Conservation (phyloP, 2,329 filamentous ascomycete species). For the Escovopsis weberi region DNA sequence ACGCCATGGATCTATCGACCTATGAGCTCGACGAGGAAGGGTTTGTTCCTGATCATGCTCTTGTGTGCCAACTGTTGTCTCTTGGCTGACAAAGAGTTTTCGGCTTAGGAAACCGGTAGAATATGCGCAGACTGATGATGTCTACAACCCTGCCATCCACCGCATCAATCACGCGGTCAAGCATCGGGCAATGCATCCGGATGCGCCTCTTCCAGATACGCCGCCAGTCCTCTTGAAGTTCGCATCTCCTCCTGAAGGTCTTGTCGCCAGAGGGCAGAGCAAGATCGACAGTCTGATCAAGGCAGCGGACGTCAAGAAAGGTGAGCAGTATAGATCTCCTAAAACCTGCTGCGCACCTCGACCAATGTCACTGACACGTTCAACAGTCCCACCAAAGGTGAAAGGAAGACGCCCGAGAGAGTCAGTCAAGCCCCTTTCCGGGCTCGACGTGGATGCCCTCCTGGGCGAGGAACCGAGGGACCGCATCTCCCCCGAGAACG, state of each 20-base stretch:
- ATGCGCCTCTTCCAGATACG: constrained; percentile 45
- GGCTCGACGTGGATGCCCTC: constrained; percentile 72
- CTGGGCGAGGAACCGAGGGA: constrained; percentile 41
- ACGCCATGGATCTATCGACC: constrained; percentile 74
- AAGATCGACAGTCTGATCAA: constrained; percentile 51
- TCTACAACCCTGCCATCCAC: constrained; percentile 76
- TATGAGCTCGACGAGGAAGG: constrained; percentile 62
- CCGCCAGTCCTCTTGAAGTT: constrained; percentile 56
- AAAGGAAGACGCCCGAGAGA: constrained; percentile 61
- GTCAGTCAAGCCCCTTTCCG: constrained; percentile 68
- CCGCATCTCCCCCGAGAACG: constrained; percentile 49
- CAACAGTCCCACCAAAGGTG: constrained; percentile 58
- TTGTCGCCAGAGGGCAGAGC: constrained; percentile 41
- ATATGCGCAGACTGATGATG: constrained; percentile 65
- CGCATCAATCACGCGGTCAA: constrained; percentile 76
- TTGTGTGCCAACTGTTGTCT: no score
- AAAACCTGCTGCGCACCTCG: neutral
- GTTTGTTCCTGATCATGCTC: constrained; percentile 25
- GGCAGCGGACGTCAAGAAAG: constrained; percentile 71
- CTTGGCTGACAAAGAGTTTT: neutral
- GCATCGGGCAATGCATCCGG: constrained; percentile 62
- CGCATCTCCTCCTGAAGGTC: constrained; percentile 53
- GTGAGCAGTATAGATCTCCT: constrained; percentile 21
- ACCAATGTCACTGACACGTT: constrained; percentile 7
- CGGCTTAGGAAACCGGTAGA: constrained; percentile 36